A percentile compares a stretch with the other conserved stretches of the same genome.
Evolutionary conservation across 1,139 yeast species (phyloP).

Genomic region (Geotrichum europaeum): DNA sequence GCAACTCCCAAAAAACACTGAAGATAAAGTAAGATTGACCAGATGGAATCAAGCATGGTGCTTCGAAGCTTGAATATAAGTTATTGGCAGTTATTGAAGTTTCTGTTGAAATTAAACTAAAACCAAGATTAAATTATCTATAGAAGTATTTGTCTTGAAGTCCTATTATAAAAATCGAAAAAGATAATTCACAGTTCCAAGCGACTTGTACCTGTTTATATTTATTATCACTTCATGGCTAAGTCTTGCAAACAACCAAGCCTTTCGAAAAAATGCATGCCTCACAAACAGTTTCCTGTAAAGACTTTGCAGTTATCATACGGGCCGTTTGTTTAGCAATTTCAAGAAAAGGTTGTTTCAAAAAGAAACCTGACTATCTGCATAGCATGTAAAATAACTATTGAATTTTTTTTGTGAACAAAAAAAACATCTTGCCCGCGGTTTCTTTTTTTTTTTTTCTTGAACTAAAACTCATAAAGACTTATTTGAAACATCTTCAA

Average conservation of each 20-base stretch:
- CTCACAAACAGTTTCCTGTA: neutral
- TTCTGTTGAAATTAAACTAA: too few species aligned
- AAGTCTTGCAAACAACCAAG: neutral
- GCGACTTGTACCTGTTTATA: neutral
- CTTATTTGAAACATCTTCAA: neutral
- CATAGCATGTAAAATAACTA: neutral
- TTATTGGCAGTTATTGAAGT: too few species aligned
- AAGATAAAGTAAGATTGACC: neutral
- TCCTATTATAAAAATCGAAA: too few species aligned
- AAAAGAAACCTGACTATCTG: neutral
- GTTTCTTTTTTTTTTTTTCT: neutral
- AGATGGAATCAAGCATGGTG: neutral
- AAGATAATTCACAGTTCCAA: neutral
- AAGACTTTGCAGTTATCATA: neutral
- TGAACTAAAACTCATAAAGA: neutral
- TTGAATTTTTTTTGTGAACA: neutral
- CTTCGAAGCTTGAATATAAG: neutral
- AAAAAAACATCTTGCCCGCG: neutral
- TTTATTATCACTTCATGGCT: neutral
- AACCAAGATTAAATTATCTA: too few species aligned
- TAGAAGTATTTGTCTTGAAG: too few species aligned
- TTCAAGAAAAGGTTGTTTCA: neutral
- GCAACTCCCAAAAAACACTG: conserved; percentile 5
- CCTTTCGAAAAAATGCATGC: neutral
- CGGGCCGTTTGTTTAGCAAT: neutral